Evolutionary conservation across 768 basidiomycete species (phyloP).

Genomic region (Mycena sanguinolenta): DNA sequence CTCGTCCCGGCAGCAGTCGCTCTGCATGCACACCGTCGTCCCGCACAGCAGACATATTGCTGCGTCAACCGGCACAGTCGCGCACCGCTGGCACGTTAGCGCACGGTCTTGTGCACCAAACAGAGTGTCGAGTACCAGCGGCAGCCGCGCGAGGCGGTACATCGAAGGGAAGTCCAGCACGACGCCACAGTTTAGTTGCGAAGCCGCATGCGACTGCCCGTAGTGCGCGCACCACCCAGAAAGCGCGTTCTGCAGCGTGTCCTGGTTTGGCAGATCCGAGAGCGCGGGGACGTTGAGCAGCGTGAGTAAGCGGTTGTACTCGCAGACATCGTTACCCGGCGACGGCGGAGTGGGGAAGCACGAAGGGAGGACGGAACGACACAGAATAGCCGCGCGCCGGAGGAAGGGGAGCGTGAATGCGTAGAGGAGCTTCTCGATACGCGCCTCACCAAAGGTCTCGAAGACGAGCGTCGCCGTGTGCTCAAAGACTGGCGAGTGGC

Average conservation of each 20-base stretch:
- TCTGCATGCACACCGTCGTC: slow-evolving; percentile 87
- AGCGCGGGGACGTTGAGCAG: slow-evolving; percentile 86
- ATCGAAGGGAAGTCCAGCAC: slow-evolving; percentile 84
- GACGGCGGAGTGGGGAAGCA: slow-evolving; percentile 68
- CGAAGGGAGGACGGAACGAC: slow-evolving; percentile 77
- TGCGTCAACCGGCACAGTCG: slow-evolving; percentile 83
- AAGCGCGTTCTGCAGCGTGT: slow-evolving; percentile 89
- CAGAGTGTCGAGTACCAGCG: slow-evolving; percentile 84
- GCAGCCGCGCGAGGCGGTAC: slow-evolving; percentile 88
- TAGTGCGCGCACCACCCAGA: slow-evolving; percentile 94
- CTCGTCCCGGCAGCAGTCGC: slow-evolving; percentile 88
- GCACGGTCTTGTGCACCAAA: slow-evolving; percentile 82
- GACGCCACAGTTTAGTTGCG: slow-evolving; percentile 85
- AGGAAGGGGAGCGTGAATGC: slow-evolving; percentile 93
- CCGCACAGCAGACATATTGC: slow-evolving; percentile 96
- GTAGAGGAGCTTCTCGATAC: slow-evolving; percentile 89
- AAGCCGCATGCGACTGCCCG: slow-evolving; percentile 82
- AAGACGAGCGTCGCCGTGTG: slow-evolving; percentile 86
- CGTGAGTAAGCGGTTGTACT: slow-evolving; percentile 83
- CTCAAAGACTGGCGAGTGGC: slow-evolving; percentile 90
- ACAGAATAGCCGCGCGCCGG: slow-evolving; percentile 87
- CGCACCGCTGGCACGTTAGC: slow-evolving; percentile 82
- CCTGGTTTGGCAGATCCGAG: slow-evolving; percentile 83
- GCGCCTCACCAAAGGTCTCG: slow-evolving; percentile 83
- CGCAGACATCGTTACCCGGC: slow-evolving; percentile 61